These are phyloP conservation scores for Fusarium pseudocircinatum DNA, from an alignment of 2,329 filamentous ascomycete species.

Conservation along the genomic window DNA sequence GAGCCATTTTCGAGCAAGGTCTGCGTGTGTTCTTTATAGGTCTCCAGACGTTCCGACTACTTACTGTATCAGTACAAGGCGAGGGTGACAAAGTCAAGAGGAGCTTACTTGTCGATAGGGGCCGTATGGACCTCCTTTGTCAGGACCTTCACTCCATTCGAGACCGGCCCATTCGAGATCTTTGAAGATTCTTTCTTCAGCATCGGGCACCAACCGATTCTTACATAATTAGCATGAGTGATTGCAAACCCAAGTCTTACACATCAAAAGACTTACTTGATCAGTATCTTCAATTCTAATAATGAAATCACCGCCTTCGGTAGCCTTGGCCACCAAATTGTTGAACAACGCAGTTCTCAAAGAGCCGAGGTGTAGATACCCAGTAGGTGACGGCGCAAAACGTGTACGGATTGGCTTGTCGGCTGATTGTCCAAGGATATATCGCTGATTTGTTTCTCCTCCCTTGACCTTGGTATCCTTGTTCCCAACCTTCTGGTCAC, in stretches of 20 bases:
- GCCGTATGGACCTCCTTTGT: conserved; percentile 81
- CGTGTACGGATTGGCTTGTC: conserved; percentile 68
- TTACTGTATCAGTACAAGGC: neutral
- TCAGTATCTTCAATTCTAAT: conserved; percentile 96
- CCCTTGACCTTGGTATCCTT: neutral
- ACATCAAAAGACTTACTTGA: conserved; percentile 65
- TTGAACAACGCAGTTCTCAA: conserved; percentile 95
- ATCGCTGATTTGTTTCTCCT: conserved; percentile 27
- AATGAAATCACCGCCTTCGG: conserved; percentile 84
- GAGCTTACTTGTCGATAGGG: conserved; percentile 81
- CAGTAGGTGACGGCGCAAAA: conserved; percentile 95
- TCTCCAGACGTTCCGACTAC: conserved; percentile 79
- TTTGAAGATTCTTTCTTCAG: conserved; percentile 78
- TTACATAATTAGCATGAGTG: conserved; percentile 48
- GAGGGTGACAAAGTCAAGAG: neutral
- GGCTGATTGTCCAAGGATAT: conserved; percentile 56
- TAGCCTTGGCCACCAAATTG: conserved; percentile 87
- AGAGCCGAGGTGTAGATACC: conserved; percentile 91
- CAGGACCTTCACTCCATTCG: conserved; percentile 93
- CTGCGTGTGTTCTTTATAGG: conserved; percentile 78
- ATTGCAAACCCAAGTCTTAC: neutral
- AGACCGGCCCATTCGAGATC: conserved; percentile 91
- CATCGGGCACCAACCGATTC: conserved; percentile 83
- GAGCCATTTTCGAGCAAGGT: conserved; percentile 74
- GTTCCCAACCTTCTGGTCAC: neutral